Evolutionary conservation across 768 basidiomycete genomes (phyloP).

Genomic region (Lyophyllum decastes): DNA sequence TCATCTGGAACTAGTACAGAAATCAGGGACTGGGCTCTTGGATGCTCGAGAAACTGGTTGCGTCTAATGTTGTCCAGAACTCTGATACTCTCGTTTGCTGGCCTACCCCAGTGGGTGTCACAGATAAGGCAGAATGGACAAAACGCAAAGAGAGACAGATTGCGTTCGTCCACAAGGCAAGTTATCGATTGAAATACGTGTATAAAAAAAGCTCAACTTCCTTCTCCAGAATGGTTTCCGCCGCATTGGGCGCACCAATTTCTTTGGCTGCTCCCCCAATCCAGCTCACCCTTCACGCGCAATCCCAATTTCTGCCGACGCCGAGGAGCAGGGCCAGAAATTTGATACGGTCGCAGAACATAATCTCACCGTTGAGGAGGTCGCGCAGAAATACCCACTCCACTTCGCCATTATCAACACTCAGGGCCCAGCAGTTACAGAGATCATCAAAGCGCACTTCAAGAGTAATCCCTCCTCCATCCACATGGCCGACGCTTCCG

Average conservation of each 20-base stretch:
- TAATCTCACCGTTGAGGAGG: neutral
- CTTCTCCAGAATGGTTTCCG: constrained; percentile 11
- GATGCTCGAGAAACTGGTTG: constrained; percentile 19
- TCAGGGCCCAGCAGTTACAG: neutral
- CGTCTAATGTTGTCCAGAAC: constrained; percentile 15
- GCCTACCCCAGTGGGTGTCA: constrained; percentile 21
- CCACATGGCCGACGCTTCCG: neutral
- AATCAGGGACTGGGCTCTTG: constrained; percentile 22
- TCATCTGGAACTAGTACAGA: constrained; percentile 10
- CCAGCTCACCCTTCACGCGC: constrained; percentile 6
- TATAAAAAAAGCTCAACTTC: neutral
- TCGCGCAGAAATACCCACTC: neutral
- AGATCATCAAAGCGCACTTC: neutral
- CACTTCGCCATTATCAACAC: neutral
- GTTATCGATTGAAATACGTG: neutral
- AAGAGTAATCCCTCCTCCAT: neutral
- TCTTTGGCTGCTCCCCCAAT: constrained; percentile 12
- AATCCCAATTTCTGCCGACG: constrained; percentile 1
- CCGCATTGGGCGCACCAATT: constrained; percentile 11
- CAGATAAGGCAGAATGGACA: neutral
- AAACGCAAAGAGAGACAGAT: constrained; percentile 4
- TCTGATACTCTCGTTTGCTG: constrained; percentile 22
- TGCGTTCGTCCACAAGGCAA: constrained; percentile 9
- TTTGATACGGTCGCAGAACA: neutral
- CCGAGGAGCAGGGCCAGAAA: neutral